Percentiles rank a stretch among this genome's conserved stretches.
Evolutionary conservation across 768 basidiomycete species (phyloP).

Genomic region (Boletus patriciae): DNA sequence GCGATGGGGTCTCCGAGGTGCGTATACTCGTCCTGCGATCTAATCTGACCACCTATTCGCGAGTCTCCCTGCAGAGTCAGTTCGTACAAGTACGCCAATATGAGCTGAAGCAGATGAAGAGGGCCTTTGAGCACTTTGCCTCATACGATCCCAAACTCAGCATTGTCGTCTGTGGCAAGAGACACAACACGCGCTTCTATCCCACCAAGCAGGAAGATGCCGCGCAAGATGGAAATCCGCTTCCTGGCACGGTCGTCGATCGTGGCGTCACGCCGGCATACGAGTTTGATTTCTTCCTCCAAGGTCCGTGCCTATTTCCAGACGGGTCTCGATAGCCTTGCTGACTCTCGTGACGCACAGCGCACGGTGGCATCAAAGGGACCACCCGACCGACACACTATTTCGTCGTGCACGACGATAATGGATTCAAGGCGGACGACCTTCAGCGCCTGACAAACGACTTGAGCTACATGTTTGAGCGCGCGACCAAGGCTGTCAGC

Average conservation of each 20-base stretch:
- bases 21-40: constrained; percentile 4
- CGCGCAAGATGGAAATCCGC: constrained; percentile 48
- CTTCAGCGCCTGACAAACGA: constrained; percentile 52
- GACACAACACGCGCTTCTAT: constrained; percentile 58
- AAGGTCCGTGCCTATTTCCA: constrained; percentile 31
- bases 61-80: constrained; percentile 39
- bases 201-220: constrained; percentile 41
- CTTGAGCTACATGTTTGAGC: constrained; percentile 56
- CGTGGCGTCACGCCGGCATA: constrained; percentile 54
- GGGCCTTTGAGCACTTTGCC: constrained; percentile 42
- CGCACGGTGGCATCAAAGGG: constrained; percentile 44
- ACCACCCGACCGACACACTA: constrained; percentile 55
- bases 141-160: constrained; percentile 48
- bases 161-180: constrained; percentile 56
- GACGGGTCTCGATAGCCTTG: neutral
- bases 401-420: constrained; percentile 56
- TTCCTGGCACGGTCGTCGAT: constrained; percentile 56
- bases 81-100: constrained; percentile 44
- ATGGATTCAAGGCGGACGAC: constrained; percentile 46
- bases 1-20: constrained; percentile 82
- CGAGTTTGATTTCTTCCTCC: constrained; percentile 56
- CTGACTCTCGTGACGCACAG: constrained; percentile 9
- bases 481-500: constrained; percentile 50
- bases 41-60: neutral
- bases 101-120: constrained; percentile 42